Percentiles rank a stretch among this genome's conserved stretches.
Evolutionary conservation across 352 stramenopile genomes (phyloP).

Genomic region (Hyaloperonospora brassicae): DNA sequence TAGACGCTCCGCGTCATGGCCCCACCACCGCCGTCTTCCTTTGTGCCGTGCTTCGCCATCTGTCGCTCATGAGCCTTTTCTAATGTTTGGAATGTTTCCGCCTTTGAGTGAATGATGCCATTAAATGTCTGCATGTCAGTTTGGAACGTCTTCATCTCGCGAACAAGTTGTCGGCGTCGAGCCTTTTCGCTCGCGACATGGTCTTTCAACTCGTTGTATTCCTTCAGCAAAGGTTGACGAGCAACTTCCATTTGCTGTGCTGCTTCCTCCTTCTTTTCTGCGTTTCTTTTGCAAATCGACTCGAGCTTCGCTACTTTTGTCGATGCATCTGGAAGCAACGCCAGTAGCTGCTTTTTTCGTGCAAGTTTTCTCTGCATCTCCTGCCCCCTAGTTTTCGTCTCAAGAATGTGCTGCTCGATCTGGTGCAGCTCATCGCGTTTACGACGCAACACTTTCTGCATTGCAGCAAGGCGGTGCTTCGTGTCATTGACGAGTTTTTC

Average conservation of each 20-base stretch:
- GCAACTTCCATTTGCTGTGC: slow-evolving; percentile 45
- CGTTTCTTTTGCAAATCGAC: slow-evolving; percentile 45
- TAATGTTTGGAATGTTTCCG: slow-evolving; percentile 43
- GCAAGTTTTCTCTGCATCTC: slow-evolving; percentile 43
- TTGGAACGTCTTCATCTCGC: slow-evolving; percentile 56
- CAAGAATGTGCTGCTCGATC: slow-evolving; percentile 28
- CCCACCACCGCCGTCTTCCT: slow-evolving; percentile 10
- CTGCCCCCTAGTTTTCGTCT: slow-evolving; percentile 23
- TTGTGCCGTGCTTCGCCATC: slow-evolving; percentile 16
- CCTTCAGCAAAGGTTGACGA: slow-evolving; percentile 33
- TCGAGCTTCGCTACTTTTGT: slow-evolving; percentile 67
- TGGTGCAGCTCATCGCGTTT: slow-evolving; percentile 24
- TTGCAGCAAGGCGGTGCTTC: slow-evolving; percentile 30
- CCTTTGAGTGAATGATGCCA: slow-evolving; percentile 58
- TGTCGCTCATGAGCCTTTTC: slow-evolving; percentile 47
- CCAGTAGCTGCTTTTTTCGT: slow-evolving; percentile 45
- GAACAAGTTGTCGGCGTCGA: slow-evolving; percentile 48
- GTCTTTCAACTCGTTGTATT: slow-evolving; percentile 35
- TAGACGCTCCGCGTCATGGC: slow-evolving; percentile 70
- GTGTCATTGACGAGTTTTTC: slow-evolving; percentile 29
- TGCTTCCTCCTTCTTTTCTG: slow-evolving; percentile 44
- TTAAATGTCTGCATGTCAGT: slow-evolving; percentile 61
- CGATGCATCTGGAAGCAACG: slow-evolving; percentile 54
- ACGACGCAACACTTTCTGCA: slow-evolving; percentile 33
- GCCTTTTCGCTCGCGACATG: slow-evolving; percentile 48